These are phyloP conservation scores for Collybia mongolica DNA, from an alignment of 768 basidiomycete genomes.

Conservation along the genomic window DNA sequence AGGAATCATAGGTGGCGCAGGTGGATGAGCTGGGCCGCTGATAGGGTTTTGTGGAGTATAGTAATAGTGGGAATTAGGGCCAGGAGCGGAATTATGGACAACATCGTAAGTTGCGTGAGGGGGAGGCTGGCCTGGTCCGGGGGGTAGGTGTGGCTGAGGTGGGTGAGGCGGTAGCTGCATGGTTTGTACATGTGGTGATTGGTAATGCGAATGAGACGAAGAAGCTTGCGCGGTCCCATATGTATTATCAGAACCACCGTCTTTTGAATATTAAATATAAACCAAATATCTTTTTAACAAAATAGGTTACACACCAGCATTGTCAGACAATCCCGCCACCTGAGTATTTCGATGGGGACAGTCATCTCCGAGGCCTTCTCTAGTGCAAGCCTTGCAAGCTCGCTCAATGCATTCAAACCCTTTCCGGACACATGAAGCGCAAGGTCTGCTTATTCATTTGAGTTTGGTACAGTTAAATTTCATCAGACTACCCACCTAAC, in stretches of 20 bases:
- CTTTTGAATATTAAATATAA: neutral
- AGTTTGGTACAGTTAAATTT: neutral
- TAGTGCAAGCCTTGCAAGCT: slow-evolving; percentile 41
- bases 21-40: slow-evolving; percentile 20
- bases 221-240: slow-evolving; percentile 5
- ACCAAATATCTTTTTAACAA: too few relatives aligned
- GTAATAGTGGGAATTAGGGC: slow-evolving; percentile 13
- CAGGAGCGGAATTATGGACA: slow-evolving; percentile 10
- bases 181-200: slow-evolving; percentile 13
- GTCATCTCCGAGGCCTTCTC: slow-evolving; percentile 42
- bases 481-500: slow-evolving; percentile 35
- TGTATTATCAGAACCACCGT: slow-evolving; percentile 4
- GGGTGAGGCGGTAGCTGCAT: slow-evolving; percentile 23
- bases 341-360: slow-evolving; percentile 40
- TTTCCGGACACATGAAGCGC: slow-evolving; percentile 47
- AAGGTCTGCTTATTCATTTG: slow-evolving; percentile 39
- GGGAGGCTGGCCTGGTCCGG: slow-evolving; percentile 1
- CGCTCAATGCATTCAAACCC: slow-evolving; percentile 52
- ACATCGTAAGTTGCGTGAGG: slow-evolving; percentile 14
- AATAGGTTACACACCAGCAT: slow-evolving; percentile 11
- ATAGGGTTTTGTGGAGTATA: slow-evolving; percentile 15
- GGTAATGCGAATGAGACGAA: slow-evolving; percentile 13
- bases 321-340: slow-evolving; percentile 18
- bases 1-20: slow-evolving; percentile 16
- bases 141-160: slow-evolving; percentile 18